Evolutionary conservation across 345 rosid genomes (phyloP).

Genomic region (Acer saccharum): DNA sequence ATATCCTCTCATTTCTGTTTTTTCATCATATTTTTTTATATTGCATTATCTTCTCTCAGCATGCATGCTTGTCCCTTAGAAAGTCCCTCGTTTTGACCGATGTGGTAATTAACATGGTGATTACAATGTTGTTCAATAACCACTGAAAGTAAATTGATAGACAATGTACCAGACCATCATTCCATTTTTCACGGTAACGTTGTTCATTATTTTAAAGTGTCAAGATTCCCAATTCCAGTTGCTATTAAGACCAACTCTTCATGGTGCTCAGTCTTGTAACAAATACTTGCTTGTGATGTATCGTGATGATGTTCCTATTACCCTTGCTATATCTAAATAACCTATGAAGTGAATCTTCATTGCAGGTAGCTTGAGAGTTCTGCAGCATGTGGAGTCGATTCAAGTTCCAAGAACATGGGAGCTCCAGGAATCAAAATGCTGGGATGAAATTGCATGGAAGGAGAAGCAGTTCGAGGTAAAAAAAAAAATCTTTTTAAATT

Average conservation of each 20-base stretch:
- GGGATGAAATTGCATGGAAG: constrained; percentile 59
- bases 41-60: too few species aligned
- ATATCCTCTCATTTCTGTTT: not conserved
- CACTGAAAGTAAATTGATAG: not conserved
- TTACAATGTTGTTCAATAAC: not conserved
- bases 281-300: not conserved
- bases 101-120: not conserved
- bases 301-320: not conserved
- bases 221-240: not conserved
- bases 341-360: not conserved
- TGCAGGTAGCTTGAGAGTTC: constrained; percentile 73
- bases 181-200: not conserved
- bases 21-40: not conserved
- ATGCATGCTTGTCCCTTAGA: not conserved
- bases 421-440: constrained; percentile 36
- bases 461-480: constrained; percentile 55
- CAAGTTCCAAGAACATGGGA: constrained; percentile 55
- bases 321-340: not conserved
- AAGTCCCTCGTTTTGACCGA: not conserved
- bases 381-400: constrained; percentile 67
- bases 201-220: not conserved
- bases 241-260: not conserved
- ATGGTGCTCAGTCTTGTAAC: not conserved
- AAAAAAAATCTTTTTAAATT: not conserved
- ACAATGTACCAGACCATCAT: not conserved